Evolutionary conservation across 2,329 filamentous ascomycete genomes (phyloP).

Genomic region (Acephala macrosclerotiorum): DNA sequence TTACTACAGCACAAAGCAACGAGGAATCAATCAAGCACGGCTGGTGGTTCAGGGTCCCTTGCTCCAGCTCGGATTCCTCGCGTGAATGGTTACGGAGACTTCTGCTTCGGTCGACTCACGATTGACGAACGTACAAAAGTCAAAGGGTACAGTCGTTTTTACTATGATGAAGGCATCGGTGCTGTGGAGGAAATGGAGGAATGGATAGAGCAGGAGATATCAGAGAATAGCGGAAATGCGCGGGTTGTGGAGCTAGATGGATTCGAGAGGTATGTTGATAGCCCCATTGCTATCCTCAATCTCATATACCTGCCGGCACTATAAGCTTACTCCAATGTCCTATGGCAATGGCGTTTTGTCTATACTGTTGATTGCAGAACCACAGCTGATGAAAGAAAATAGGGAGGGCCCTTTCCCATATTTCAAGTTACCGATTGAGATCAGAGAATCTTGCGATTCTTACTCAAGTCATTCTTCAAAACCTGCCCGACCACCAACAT

Average conservation of each 20-base stretch:
- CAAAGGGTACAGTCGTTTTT: background rate
- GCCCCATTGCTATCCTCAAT: too few relatives aligned
- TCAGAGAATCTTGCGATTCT: background rate
- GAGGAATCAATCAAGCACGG: too few relatives aligned
- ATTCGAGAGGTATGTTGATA: background rate
- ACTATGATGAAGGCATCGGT: too few relatives aligned
- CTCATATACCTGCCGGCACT: too few relatives aligned
- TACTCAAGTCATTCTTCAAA: background rate
- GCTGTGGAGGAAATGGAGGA: background rate
- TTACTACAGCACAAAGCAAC: too few relatives aligned
- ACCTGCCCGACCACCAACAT: too few relatives aligned
- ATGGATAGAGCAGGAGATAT: background rate
- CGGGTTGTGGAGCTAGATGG: background rate
- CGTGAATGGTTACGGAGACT: background rate
- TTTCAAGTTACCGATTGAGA: conserved; percentile 5
- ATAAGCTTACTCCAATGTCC: too few relatives aligned
- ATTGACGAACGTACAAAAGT: background rate
- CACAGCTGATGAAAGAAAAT: background rate
- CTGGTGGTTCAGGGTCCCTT: background rate
- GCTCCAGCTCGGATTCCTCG: background rate
- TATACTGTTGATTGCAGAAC: too few relatives aligned
- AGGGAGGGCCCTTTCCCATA: background rate
- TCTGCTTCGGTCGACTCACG: background rate
- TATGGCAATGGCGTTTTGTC: too few relatives aligned
- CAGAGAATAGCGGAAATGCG: background rate